Base-by-base conservation (phyloP, 1,284 basidiomycete species). In the Ceratobasidium theobromae region DNA sequence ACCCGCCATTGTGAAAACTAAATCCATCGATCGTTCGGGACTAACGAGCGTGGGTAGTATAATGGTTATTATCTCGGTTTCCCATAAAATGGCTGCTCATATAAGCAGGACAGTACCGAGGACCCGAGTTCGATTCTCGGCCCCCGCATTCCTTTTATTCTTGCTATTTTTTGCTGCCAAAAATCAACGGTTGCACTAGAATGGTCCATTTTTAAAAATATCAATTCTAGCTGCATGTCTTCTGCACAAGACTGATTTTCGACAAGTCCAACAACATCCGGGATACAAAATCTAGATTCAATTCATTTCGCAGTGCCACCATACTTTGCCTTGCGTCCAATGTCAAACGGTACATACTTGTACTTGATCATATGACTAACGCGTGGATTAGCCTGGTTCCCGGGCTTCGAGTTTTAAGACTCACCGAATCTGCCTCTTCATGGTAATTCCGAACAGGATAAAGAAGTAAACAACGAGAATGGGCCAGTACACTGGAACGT, bases 401-500 rank as follows among this genome's bases (percentile, higher is more conserved):
- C 25, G 18, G 1, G 3, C 40, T 38, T 62, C 69, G 25, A 4
- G 40, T 38, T 68, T 25, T 40, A 41, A n/a, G 1, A 84, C 93
- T 73, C 75, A 95, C 93, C 91, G 91, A 73, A 96, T 93, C 79
- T 95, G 93, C 71, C 93, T 82, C 70, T 93, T 84, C 93, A 96
- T 95, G 14, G 93, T 95, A 71, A 96, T 79, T 23, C 88, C 84
- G 74, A 95, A 94, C 52, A 95, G 82, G 55, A 91, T 86, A 76
- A 88, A 86, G 81, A 95, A 94, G 80, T 97, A 97, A 72, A 98
- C 81, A 71, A 98, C 86, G 52, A 97, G 84, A 77, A 98, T 97
- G 11, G 95, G 95, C 94, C 96, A 98, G 78, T 97, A 98, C 23
- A 99, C 96, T 11, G 96, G 96, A 18, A 98, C 89, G 75, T 98